phyloP scores from a whole-genome alignment of 805 yeast species.

The Cyberlindnera mississippiensis region DNA sequence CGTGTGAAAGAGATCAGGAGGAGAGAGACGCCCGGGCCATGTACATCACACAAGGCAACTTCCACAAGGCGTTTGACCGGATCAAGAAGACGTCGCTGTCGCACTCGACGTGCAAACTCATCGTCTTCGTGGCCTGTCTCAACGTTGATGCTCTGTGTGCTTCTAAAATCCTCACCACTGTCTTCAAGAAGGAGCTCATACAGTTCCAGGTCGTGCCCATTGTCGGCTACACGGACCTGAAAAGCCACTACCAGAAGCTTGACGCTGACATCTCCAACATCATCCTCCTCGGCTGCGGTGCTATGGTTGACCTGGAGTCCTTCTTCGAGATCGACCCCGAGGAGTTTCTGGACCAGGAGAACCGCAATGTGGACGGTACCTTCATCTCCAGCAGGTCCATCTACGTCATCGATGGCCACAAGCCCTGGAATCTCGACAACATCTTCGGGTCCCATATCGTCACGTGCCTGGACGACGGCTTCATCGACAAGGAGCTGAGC shows the following conservation, averaged over 20 bases:
- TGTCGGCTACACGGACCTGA: conserved; percentile 82
- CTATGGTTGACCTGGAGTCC: conserved; percentile 78
- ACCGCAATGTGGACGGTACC: conserved; percentile 27
- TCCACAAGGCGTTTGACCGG: conserved; percentile 60
- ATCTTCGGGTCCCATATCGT: conserved; percentile 78
- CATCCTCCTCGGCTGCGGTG: conserved; percentile 88
- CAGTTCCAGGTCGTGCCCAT: conserved; percentile 90
- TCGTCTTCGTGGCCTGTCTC: conserved; percentile 80
- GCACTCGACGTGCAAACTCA: conserved; percentile 85
- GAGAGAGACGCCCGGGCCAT: conserved; percentile 39
- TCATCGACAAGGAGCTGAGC: conserved; percentile 52
- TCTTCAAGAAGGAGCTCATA: conserved; percentile 75
- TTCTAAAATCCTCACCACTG: conserved; percentile 64
- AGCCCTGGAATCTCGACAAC: conserved; percentile 97
- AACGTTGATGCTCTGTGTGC: conserved; percentile 92
- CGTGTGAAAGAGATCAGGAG: no score
- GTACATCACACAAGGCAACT: conserved; percentile 73
- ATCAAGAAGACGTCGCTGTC: conserved; percentile 72
- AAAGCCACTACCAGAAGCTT: conserved; percentile 53
- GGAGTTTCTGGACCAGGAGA: conserved; percentile 37
- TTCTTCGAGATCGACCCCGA: conserved; percentile 62
- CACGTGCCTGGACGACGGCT: conserved; percentile 85
- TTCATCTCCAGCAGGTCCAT: conserved; percentile 50
- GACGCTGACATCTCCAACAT: conserved; percentile 77
- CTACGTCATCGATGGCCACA: conserved; percentile 83